Evolutionary conservation across 1,284 basidiomycete genomes (phyloP), one percentile per base, ranked within the genome.

Genomic region (Ustilago tritici): DNA sequence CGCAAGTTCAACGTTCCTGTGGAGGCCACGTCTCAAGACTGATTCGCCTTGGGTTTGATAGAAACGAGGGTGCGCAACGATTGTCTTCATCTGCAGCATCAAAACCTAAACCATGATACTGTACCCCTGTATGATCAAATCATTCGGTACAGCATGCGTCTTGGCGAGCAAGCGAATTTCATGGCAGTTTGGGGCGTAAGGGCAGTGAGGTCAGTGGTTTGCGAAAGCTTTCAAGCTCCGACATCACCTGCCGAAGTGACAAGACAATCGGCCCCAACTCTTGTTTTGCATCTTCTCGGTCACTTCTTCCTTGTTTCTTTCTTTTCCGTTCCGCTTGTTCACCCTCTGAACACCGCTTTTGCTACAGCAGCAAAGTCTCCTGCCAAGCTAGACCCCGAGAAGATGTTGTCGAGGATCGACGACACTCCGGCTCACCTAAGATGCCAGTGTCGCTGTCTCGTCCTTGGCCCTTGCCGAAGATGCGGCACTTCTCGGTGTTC

Each of bases 401-500:
- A 31, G n/a, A 19, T 19, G 2, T 49, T 31, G 47, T 31, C 47
- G 47, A 28, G 23, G 23, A 49, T 49, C 47, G n/a, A 49, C 5
- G 28, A 49, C 1, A 49, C 47, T 49, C 47, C 19, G 47, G 47
- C 47, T 49, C 47, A 55, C 53, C 53, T 55, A 55, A 55, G 34
- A 11, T 55, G 35, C 53, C 6, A n/a, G 19, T 11, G 43, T 19
- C 19, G 43, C n/a, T 11, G 8, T 7, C n/a, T 46, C 43, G 6
- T 46, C 34, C 19, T 19, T 28, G 34, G 35, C 31, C n/a, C 36
- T 34, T 38, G 36, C 54, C 36, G 38, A 12, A 2, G 31, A 4
- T 15, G 32, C 56, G 34, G 32, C 56, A 58, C 4, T 34, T 34
- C 46, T 58, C 56, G 56, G 56, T 49, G 56, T 58, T 58, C 34